Conservation (phyloP, 495 filamentous ascomycete genomes). For the Xylaria intraflava region DNA sequence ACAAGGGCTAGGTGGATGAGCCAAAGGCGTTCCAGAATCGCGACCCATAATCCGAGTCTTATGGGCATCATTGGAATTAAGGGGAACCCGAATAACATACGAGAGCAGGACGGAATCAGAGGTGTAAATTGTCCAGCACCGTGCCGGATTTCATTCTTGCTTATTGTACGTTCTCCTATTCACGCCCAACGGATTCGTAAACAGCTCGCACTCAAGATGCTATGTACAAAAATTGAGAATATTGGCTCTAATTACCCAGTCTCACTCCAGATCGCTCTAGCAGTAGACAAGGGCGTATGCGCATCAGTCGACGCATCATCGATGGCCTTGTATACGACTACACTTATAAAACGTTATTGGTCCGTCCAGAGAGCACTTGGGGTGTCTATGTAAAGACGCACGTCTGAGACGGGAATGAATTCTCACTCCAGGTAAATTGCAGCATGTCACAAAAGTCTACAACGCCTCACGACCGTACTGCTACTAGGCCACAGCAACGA, state of each 20-base stretch:
- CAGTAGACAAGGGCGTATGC: background rate
- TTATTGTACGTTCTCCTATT: conserved; percentile 10
- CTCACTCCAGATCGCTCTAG: background rate
- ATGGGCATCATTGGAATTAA: background rate
- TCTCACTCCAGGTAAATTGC: background rate
- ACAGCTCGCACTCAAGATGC: background rate
- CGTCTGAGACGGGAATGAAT: background rate
- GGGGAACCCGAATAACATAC: background rate
- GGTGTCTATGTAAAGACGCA: background rate
- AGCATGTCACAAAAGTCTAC: conserved; percentile 12
- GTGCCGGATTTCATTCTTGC: background rate
- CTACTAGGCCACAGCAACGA: background rate
- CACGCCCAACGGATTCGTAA: background rate
- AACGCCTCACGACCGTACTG: background rate
- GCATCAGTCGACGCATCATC: background rate
- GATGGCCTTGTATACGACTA: background rate
- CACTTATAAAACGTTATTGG: too few species aligned
- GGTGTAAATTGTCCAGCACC: background rate
- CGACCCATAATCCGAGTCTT: background rate
- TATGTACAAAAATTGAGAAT: background rate
- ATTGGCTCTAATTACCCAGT: conserved; percentile 6
- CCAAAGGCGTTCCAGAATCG: background rate
- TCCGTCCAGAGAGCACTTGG: too few species aligned
- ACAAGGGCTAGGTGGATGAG: background rate
- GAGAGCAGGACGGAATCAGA: background rate